A percentile compares a stretch with the other conserved stretches of the same genome.
phyloP scores from a whole-genome alignment of 176 grass and related monocot species.

The Cenchrus fungigraminus region DNA sequence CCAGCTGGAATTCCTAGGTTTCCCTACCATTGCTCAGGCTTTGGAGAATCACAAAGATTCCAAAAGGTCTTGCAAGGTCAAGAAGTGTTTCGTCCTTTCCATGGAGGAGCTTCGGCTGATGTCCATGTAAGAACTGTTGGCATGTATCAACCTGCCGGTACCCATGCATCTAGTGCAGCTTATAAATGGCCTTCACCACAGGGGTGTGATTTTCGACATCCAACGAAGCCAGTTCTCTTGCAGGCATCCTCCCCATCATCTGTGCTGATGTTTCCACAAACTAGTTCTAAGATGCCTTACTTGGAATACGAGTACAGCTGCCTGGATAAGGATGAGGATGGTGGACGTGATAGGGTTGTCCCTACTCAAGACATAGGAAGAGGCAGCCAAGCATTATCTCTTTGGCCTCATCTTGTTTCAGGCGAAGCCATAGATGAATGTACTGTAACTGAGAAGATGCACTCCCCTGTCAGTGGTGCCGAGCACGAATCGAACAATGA shows the following conservation, averaged over 20 bases:
- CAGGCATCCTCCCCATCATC: constrained; percentile 69
- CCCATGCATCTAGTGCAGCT: constrained; percentile 34
- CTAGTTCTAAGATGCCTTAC: constrained; percentile 35
- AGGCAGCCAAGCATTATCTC: constrained; percentile 42
- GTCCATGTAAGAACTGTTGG: constrained; percentile 39
- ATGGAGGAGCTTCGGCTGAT: constrained; percentile 49
- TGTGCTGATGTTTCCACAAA: constrained; percentile 59
- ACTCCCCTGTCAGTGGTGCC: constrained; percentile 20
- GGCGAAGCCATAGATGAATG: constrained; percentile 40
- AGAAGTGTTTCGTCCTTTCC: constrained; percentile 68
- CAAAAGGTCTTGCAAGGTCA: constrained; percentile 99
- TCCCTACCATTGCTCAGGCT: constrained; percentile 56
- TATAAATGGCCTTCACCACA: constrained; percentile 52
- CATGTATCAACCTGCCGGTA: constrained; percentile 40
- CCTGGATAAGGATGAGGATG: constrained; percentile 40
- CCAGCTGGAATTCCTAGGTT: constrained; percentile 62
- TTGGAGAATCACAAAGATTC: constrained; percentile 71
- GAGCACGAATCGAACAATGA: constrained; percentile 46
- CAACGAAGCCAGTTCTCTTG: constrained; percentile 35
- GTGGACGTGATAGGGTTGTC: constrained; percentile 22
- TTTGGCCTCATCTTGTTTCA: constrained; percentile 50
- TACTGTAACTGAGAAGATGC: constrained; percentile 36
- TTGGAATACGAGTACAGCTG: constrained; percentile 21
- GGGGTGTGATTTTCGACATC: constrained; percentile 43
- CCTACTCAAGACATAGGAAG: constrained; percentile 39